Evolutionary conservation across 345 rosid species (phyloP), one percentile per base, ranked within the genome.

Genomic region (Litchi chinensis): DNA sequence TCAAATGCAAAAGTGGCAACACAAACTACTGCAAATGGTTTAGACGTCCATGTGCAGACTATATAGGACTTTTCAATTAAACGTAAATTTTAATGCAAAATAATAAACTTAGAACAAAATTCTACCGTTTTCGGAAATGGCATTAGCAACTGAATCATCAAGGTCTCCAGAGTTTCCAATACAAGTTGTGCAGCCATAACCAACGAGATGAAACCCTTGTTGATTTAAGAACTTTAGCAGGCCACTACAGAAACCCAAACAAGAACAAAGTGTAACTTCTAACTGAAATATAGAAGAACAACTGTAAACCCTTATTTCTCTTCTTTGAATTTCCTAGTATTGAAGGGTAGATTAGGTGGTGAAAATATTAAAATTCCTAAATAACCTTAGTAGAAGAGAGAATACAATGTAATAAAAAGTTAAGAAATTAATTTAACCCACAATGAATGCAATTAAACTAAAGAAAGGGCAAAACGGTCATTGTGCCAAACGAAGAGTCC

Each of bases 111-210:
- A 46, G 12, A 2, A 7, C 10, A 46, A 46, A 37, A 56, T 28
- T 21, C 40, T 87, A 92, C 96, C 98, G 78, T 88, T 88, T 73
- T 89, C 92, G 54, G 92, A 79, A 70, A 93, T 89, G 19, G 93
- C 91, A 73, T 90, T 81, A 48, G 82, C 88, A 77, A 92, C 95
- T 50, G 93, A 68, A 81, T 88, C 87, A 62, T 92, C 88, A 64
- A 93, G 84, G 3, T 90, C 88, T 64, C 98, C 96, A 44, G 95
- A 92, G 68, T 92, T 92, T 67, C 98, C 94, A 63, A 92, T 90
- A 75, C 94, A 93, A 59, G 96, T 90, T 64, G 96, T 93, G 89
- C 96, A 93, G 63, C 98, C 96, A 70, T 89, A 92, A 13, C 98
- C 94, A 16, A 93, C 96, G 73, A 90, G 85, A 72, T 90, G 74